Percentiles rank a stretch among this genome's conserved stretches.
These are phyloP conservation scores for Fusarium nelsonii DNA, from an alignment of 2,329 filamentous ascomycete genomes.

Conservation along the genomic window DNA sequence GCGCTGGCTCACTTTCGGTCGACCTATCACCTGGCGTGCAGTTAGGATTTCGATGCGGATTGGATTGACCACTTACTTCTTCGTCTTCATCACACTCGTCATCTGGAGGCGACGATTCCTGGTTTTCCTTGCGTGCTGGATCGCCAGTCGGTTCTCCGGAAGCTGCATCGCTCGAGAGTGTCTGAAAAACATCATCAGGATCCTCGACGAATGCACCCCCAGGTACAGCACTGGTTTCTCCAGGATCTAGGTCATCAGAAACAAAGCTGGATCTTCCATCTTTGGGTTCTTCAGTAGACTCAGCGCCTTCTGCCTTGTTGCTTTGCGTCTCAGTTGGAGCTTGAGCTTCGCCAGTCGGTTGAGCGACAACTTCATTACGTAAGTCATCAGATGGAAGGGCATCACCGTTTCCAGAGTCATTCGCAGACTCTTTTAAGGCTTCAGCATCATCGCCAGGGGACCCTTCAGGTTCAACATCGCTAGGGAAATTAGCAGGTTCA, in stretches of 20 bases:
- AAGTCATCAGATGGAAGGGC: neutral
- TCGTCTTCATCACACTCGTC: constrained; percentile 23
- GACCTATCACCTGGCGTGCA: constrained; percentile 44
- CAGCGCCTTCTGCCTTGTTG: neutral
- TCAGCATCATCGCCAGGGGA: neutral
- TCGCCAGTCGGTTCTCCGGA: neutral
- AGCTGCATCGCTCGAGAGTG: neutral
- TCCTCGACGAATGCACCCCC: constrained; percentile 33
- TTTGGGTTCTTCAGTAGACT: neutral
- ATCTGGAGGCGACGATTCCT: neutral
- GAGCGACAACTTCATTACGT: neutral
- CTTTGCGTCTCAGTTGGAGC: neutral
- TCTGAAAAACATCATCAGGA: neutral
- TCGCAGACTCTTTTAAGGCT: neutral
- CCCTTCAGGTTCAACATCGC: neutral
- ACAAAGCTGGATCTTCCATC: too few species aligned
- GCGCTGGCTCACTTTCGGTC: neutral
- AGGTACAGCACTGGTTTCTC: constrained; percentile 4
- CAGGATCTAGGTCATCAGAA: neutral
- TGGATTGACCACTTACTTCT: constrained; percentile 44
- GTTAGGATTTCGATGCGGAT: constrained; percentile 45
- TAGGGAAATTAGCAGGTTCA: constrained; percentile 1
- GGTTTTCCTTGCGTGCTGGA: neutral
- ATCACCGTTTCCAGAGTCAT: neutral
- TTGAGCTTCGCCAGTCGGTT: constrained; percentile 1